Percentiles rank a stretch among this genome's conserved stretches.
Conservation (phyloP, 805 yeast species). For the Yarrowia alimentaria region DNA sequence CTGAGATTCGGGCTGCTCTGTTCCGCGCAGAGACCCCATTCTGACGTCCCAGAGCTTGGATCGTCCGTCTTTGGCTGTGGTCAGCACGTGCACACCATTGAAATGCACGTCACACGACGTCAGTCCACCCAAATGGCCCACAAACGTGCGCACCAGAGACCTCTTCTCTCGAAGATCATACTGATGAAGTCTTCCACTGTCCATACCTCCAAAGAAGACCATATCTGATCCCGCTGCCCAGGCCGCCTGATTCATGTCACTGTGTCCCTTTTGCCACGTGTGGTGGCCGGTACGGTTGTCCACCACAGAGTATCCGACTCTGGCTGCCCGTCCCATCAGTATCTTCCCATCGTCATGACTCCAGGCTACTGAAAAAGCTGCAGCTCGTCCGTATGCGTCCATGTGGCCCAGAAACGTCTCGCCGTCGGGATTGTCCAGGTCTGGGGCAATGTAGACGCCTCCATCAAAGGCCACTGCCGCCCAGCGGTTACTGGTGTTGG, state of each 20-base stretch:
- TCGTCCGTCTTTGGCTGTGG: constrained; percentile 16
- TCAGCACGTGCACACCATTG: constrained; percentile 1
- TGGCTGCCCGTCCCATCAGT: constrained; percentile 1
- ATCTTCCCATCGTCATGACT: constrained; percentile 1
- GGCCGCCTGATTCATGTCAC: constrained; percentile 2
- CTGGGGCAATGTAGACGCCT: neutral
- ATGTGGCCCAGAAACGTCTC: neutral
- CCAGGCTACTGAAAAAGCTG: constrained; percentile 17
- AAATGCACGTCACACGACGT: constrained; percentile 20
- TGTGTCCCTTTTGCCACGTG: neutral
- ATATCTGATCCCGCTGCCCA: constrained; percentile 8
- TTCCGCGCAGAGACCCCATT: neutral
- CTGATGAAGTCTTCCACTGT: constrained; percentile 9
- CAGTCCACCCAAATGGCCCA: constrained; percentile 21
- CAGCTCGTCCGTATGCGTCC: neutral
- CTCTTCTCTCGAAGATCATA: constrained; percentile 1
- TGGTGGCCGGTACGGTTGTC: neutral
- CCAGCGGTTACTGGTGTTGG: constrained; percentile 1
- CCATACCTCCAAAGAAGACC: constrained; percentile 6
- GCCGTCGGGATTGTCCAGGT: neutral
- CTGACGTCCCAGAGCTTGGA: constrained; percentile 23
- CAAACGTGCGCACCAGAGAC: constrained; percentile 6
- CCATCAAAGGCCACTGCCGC: constrained; percentile 20
- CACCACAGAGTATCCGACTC: constrained; percentile 10
- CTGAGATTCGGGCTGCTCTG: too few species aligned